Conservation (phyloP, 345 rosid genomes). For the Schrenkiella parvula region DNA sequence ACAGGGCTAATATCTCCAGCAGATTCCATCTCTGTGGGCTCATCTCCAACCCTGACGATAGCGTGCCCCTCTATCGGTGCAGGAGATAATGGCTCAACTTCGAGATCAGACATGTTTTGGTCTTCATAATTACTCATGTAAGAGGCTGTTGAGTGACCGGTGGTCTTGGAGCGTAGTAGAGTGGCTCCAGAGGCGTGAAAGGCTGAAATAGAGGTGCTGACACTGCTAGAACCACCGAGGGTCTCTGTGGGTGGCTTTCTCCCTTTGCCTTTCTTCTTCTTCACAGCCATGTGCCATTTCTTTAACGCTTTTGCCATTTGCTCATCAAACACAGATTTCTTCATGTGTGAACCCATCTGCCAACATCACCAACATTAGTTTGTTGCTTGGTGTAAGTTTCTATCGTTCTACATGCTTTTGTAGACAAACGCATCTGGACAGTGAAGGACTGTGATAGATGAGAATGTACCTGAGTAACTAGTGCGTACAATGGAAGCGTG, state of each 20-base stretch:
- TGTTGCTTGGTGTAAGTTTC: background rate
- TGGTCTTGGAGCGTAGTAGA: conserved; percentile 67
- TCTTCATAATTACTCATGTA: conserved; percentile 37
- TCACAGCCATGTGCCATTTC: conserved; percentile 73
- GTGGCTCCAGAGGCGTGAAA: conserved; percentile 25
- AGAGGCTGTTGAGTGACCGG: conserved; percentile 56
- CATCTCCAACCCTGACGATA: conserved; percentile 31
- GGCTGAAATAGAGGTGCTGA: conserved; percentile 25
- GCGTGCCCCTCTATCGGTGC: conserved; percentile 23
- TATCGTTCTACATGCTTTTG: too few relatives aligned
- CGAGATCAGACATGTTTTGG: conserved; percentile 51
- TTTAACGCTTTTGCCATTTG: conserved; percentile 77
- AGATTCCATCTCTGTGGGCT: conserved; percentile 21
- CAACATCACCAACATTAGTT: background rate
- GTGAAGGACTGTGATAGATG: conserved; percentile 22
- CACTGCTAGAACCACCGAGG: conserved; percentile 40
- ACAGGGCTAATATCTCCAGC: conserved; percentile 21
- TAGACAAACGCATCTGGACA: background rate
- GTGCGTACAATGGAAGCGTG: conserved; percentile 77
- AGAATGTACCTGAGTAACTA: conserved; percentile 75
- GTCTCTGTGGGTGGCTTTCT: conserved; percentile 28
- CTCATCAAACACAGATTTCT: conserved; percentile 78
- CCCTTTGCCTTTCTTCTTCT: conserved; percentile 48
- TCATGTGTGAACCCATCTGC: conserved; percentile 73
- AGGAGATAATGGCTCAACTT: conserved; percentile 52